phyloP scores from a whole-genome alignment of 805 yeast species.

The Yamadazyma laniorum region DNA sequence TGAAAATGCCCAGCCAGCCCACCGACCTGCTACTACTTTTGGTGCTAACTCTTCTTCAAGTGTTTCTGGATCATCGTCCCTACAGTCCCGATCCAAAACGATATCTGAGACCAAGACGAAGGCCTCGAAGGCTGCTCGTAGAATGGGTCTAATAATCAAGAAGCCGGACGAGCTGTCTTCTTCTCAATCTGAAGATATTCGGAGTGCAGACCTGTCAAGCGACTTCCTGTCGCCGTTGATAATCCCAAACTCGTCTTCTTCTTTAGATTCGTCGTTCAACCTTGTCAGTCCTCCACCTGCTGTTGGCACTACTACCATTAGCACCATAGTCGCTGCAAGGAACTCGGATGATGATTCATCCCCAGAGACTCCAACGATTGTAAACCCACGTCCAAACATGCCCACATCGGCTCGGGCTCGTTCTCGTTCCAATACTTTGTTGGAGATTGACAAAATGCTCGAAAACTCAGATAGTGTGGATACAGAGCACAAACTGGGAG shows the following conservation, averaged over 20 bases:
- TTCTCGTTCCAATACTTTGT: conserved; percentile 35
- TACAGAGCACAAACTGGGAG: conserved; percentile 53
- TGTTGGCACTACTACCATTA: conserved; percentile 17
- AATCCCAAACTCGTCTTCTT: conserved; percentile 19
- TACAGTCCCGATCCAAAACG: conserved; percentile 28
- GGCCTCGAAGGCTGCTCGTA: conserved; percentile 65
- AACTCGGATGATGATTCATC: background rate
- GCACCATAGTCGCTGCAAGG: conserved; percentile 9
- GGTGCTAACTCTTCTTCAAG: background rate
- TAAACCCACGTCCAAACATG: conserved; percentile 3
- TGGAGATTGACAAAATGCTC: conserved; percentile 33
- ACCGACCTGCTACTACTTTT: background rate
- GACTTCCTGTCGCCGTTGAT: conserved; percentile 14
- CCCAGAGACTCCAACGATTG: conserved; percentile 13
- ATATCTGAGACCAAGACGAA: conserved; percentile 40
- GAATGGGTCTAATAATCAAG: conserved; percentile 72
- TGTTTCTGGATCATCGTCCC: conserved; percentile 6
- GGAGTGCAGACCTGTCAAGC: conserved; percentile 2
- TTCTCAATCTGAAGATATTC: conserved; percentile 6
- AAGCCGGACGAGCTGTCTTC: conserved; percentile 26
- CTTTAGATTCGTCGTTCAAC: conserved; percentile 15
- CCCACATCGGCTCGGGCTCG: conserved; percentile 14
- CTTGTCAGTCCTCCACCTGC: conserved; percentile 14
- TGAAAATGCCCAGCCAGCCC: conserved; percentile 15
- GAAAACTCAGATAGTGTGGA: conserved; percentile 39